Percentiles rank a stretch among this genome's conserved stretches.
phyloP scores from a whole-genome alignment of 768 basidiomycete genomes.

The Hericium erinaceus region DNA sequence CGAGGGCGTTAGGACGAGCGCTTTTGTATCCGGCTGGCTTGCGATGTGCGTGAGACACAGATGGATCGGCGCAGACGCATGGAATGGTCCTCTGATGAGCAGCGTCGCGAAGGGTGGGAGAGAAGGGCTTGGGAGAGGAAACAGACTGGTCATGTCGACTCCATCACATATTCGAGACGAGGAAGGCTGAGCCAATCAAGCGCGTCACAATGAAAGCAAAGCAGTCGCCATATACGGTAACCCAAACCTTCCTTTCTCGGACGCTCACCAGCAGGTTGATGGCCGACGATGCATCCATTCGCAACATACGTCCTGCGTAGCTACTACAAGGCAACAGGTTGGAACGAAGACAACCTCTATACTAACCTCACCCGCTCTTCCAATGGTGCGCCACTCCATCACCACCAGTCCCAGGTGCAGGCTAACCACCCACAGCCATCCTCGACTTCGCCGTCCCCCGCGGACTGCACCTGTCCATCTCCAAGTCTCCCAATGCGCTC shows the following conservation, averaged over 20 bases:
- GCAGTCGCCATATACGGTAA: no score
- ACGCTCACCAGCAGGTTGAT: neutral
- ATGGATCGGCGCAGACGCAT: slow-evolving; percentile 62
- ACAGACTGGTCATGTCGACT: slow-evolving; percentile 20
- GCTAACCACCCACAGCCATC: slow-evolving; percentile 44
- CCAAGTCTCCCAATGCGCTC: slow-evolving; percentile 79
- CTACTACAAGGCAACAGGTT: slow-evolving; percentile 89
- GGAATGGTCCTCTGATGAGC: slow-evolving; percentile 55
- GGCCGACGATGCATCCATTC: slow-evolving; percentile 67
- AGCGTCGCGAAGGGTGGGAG: slow-evolving; percentile 51
- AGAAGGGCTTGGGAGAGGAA: slow-evolving; percentile 31
- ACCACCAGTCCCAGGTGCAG: neutral
- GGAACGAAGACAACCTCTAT: slow-evolving; percentile 95
- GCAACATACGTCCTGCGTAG: slow-evolving; percentile 80
- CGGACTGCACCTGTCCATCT: slow-evolving; percentile 71
- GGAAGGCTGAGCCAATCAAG: neutral
- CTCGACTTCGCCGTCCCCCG: slow-evolving; percentile 86
- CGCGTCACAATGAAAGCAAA: no score
- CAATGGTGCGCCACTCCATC: slow-evolving; percentile 41
- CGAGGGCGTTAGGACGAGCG: slow-evolving; percentile 47
- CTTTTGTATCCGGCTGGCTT: slow-evolving; percentile 24
- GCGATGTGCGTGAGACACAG: slow-evolving; percentile 44
- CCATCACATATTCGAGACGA: no score
- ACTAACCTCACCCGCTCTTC: slow-evolving; percentile 86
- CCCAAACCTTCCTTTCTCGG: neutral